Evolutionary conservation across 2,329 filamentous ascomycete genomes (phyloP).

Genomic region (Aureobasidium leucospermi): DNA sequence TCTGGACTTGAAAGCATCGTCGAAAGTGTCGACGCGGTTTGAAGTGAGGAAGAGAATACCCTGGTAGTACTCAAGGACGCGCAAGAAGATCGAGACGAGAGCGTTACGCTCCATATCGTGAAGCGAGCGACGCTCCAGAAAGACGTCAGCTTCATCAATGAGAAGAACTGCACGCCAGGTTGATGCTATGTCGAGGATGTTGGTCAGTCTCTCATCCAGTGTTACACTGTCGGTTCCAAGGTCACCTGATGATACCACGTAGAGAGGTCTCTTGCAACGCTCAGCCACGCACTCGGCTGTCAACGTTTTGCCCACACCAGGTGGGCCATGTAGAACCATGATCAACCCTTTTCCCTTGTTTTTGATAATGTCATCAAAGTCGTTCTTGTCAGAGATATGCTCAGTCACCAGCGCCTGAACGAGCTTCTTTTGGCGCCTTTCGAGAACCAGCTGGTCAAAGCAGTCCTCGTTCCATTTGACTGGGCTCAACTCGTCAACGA

Average conservation of each 20-base stretch:
- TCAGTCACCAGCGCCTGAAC: slow-evolving; percentile 28
- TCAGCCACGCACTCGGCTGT: slow-evolving; percentile 21
- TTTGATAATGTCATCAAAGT: slow-evolving; percentile 27
- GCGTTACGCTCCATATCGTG: slow-evolving; percentile 21
- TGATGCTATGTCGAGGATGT: slow-evolving; percentile 8
- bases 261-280: slow-evolving; percentile 10
- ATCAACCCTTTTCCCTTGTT: slow-evolving; percentile 33
- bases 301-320: slow-evolving; percentile 33
- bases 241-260: slow-evolving; percentile 5
- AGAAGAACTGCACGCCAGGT: slow-evolving; percentile 28
- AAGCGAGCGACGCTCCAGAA: slow-evolving; percentile 18
- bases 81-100: slow-evolving; percentile 29
- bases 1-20: slow-evolving; percentile 10
- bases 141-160: slow-evolving; percentile 35
- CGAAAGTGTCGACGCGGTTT: slow-evolving; percentile 22
- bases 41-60: slow-evolving; percentile 35
- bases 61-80: slow-evolving; percentile 32
- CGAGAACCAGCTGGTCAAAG: slow-evolving; percentile 28
- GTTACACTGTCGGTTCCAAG: neutral
- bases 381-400: slow-evolving; percentile 21
- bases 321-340: slow-evolving; percentile 30
- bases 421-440: slow-evolving; percentile 25
- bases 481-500: slow-evolving; percentile 26
- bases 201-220: neutral
- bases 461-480: slow-evolving; percentile 26